Base-by-base conservation (phyloP, 495 filamentous ascomycete genomes). In the Hypoxylon cercidicola region DNA sequence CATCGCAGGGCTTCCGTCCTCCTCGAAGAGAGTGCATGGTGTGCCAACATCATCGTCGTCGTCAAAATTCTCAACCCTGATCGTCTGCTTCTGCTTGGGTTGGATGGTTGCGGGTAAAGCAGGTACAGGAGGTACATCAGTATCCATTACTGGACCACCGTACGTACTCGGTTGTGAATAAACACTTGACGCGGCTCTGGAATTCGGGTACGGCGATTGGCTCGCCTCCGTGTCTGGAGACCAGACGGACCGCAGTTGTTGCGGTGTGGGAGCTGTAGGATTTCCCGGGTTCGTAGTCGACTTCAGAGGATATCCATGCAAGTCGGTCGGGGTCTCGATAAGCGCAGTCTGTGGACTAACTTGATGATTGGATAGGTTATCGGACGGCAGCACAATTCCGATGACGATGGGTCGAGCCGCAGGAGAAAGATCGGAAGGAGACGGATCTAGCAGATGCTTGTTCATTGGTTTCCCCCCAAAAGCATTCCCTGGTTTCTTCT, bases 351-450 rank as follows among this genome's bases (percentile, higher is more conserved):
- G 74, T 4, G 85, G 82, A 55, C 83, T 87, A 55, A 80, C 77
- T 35, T 77, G 72, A 60, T 79, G 80, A 1, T 81, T 74, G 4
- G 81, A 73, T 3, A 88, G 71, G 18, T 87, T 83, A 28, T 85
- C 81, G 6, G 81, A 81, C 10, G 90, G 88, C 28, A 95, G 84
- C 3, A 83, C 84, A 7, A 96, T 84, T 0, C 91, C 93, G 58
- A 97, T 96, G 65, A 91, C 81, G 40, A 97, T 92, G 12, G 89
- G 85, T 21, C 89, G 77, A 66, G 91, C 88, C 4, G 82, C 87
- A 0, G 92, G 92, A 4, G 92, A 94, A 2, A 97, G 76, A 37
- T 89, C 90, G n/a, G 66, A 57, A 28, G 39, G 39, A 4, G 70
- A 69, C 8, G 54, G 63, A 49, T 30, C 60, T 3, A 49, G 66